These are phyloP conservation scores for Teunomyces barrocoloradensis DNA, from an alignment of 805 yeast species.

Conservation along the genomic window DNA sequence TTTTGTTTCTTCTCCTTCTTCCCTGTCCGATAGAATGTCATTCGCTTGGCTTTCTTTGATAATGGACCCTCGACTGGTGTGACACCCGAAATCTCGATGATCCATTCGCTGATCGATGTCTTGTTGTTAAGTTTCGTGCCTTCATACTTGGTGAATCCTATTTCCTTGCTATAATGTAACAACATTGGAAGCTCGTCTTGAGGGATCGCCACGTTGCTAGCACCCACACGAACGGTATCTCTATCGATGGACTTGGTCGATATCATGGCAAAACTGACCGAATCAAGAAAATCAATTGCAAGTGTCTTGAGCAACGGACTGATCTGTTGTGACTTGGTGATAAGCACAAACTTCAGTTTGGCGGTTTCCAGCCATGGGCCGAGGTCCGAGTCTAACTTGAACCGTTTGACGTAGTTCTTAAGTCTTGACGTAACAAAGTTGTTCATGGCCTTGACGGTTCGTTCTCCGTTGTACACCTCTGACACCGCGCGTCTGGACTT, in stretches of 20 bases:
- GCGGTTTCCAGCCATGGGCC: slow-evolving; percentile 26
- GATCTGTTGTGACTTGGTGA: slow-evolving; percentile 48
- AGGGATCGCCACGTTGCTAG: slow-evolving; percentile 18
- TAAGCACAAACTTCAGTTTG: slow-evolving; percentile 46
- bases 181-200: slow-evolving; percentile 25
- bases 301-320: slow-evolving; percentile 61
- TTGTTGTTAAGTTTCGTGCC: slow-evolving; percentile 29
- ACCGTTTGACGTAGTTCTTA: slow-evolving; percentile 62
- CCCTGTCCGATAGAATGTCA: slow-evolving; percentile 29
- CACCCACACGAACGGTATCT: slow-evolving; percentile 17
- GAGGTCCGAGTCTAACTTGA: slow-evolving; percentile 24
- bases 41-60: slow-evolving; percentile 32
- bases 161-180: slow-evolving; percentile 20
- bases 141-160: slow-evolving; percentile 20
- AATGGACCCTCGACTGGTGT: slow-evolving; percentile 37
- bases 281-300: slow-evolving; percentile 65
- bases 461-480: slow-evolving; percentile 61
- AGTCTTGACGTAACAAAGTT: slow-evolving; percentile 56
- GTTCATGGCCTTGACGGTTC: slow-evolving; percentile 53
- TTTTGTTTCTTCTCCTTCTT: slow-evolving; percentile 10
- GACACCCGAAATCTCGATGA: slow-evolving; percentile 21
- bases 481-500: slow-evolving; percentile 29
- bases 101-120: slow-evolving; percentile 30
- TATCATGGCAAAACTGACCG: slow-evolving; percentile 47
- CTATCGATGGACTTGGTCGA: slow-evolving; percentile 18